Conservation (phyloP, 176 grass and related monocot genomes). For the Triticum aestivum region IWGSC_CS_RefSeq_v2.1 NC_057809.1:206206877-206207376, state of each 20-base stretch:
- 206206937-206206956: slow-evolving; percentile 70
- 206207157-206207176: too few species aligned
- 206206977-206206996: slow-evolving; percentile 62
- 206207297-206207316: too few species aligned
- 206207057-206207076: background rate
- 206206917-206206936: slow-evolving; percentile 88
- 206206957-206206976: slow-evolving; percentile 82
- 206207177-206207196: too few species aligned
- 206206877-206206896: slow-evolving; percentile 44
- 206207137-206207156: too few species aligned
- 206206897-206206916: slow-evolving; percentile 71
- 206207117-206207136: background rate
- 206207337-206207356: too few species aligned
- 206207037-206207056: background rate
- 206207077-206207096: background rate
- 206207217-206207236: too few species aligned
- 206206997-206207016: slow-evolving; percentile 17
- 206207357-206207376: too few species aligned
- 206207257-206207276: too few species aligned
- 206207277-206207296: too few species aligned
- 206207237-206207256: too few species aligned
- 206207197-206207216: too few species aligned
- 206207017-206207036: background rate
- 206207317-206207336: too few species aligned
- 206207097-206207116: background rate